A percentile compares a stretch with the other conserved stretches of the same genome.
Evolutionary conservation across 371 early-diverging fungal species (phyloP).

Genomic region (Mucor lusitanicus): DNA sequence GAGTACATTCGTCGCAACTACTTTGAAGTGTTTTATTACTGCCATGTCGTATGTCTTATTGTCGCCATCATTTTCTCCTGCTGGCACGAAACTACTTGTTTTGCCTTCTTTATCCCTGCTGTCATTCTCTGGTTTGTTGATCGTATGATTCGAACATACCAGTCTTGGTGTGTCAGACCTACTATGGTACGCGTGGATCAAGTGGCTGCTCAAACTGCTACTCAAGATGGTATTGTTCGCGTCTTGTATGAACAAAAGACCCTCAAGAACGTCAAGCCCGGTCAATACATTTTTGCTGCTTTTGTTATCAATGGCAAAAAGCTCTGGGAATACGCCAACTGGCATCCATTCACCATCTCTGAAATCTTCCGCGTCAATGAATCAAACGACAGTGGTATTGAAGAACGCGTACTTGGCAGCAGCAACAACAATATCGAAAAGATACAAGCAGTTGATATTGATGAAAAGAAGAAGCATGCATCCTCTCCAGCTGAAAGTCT

Average conservation of each 20-base stretch:
- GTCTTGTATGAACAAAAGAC: conserved; percentile 34
- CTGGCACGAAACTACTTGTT: conserved; percentile 37
- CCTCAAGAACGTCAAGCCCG: conserved; percentile 32
- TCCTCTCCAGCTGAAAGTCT: not conserved
- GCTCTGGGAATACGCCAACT: conserved; percentile 33
- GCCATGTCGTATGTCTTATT: conserved; percentile 38
- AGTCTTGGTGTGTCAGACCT: conserved; percentile 34
- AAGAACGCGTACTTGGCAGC: conserved; percentile 3
- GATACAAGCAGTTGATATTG: not conserved
- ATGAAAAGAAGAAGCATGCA: not conserved
- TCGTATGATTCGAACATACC: conserved; percentile 37
- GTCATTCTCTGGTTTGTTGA: conserved; percentile 39
- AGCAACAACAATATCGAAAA: not conserved
- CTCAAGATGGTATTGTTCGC: conserved; percentile 34
- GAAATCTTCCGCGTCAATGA: conserved; percentile 30
- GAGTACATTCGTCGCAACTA: conserved; percentile 43
- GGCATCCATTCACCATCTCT: conserved; percentile 52
- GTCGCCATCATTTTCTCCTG: conserved; percentile 35
- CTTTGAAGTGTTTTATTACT: conserved; percentile 47
- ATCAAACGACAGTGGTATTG: conserved; percentile 3
- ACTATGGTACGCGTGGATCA: conserved; percentile 22
- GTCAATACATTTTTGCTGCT: conserved; percentile 45
- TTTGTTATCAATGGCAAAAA: conserved; percentile 27
- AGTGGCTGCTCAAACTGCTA: conserved; percentile 19
- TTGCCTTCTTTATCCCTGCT: conserved; percentile 41